These are phyloP conservation scores for Skeletonema tropicum DNA, from an alignment of 108 stramenopile genomes.

Conservation along the genomic window DNA sequence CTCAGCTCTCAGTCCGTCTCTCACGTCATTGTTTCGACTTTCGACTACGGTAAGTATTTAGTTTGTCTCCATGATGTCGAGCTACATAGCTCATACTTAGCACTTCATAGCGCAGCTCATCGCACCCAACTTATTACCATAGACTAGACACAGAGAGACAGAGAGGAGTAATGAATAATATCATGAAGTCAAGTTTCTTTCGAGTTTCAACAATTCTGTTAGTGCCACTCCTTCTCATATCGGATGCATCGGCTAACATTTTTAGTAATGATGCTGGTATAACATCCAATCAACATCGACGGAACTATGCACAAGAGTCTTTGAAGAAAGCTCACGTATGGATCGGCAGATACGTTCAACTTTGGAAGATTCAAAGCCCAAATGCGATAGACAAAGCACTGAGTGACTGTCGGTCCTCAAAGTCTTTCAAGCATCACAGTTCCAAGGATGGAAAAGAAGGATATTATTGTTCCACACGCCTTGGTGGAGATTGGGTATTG, in stretches of 20 bases:
- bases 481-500: conserved; percentile 61
- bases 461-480: conserved; percentile 47
- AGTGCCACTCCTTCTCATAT: neutral
- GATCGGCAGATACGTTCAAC: conserved; percentile 21
- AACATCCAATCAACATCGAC: neutral
- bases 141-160: too few relatives aligned
- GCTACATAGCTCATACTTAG: too few relatives aligned
- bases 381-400: conserved; percentile 34
- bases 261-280: neutral
- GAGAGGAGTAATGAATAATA: too few relatives aligned
- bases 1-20: too few relatives aligned
- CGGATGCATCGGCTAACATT: neutral
- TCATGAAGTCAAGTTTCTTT: neutral
- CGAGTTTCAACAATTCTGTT: neutral
- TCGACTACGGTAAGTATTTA: too few relatives aligned
- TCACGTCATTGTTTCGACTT: too few relatives aligned
- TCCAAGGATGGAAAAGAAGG: conserved; percentile 51
- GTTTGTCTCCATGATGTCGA: too few relatives aligned
- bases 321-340: conserved; percentile 22
- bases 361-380: conserved; percentile 50
- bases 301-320: neutral
- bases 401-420: conserved; percentile 21
- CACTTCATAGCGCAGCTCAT: too few relatives aligned
- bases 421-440: conserved; percentile 43
- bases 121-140: too few relatives aligned